A percentile compares a stretch with the other conserved stretches of the same genome.
phyloP scores from a whole-genome alignment of 495 filamentous ascomycete species.

The Penicillium daleae region DNA sequence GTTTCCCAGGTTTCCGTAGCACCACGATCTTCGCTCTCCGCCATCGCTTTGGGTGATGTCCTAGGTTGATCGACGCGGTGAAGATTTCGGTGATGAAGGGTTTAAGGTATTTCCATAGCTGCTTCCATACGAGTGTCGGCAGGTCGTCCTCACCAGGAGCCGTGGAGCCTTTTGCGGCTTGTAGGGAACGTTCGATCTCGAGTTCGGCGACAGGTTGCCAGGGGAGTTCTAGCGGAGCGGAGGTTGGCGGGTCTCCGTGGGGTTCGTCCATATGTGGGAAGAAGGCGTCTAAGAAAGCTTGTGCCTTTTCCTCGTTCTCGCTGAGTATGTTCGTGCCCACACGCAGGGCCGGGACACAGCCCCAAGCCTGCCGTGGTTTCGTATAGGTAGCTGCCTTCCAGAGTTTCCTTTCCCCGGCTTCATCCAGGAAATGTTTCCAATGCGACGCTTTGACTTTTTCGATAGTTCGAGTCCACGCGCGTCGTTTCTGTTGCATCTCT shows the following conservation, averaged over 20 bases:
- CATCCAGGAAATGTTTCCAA: constrained; percentile 20
- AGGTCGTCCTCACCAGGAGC: constrained; percentile 32
- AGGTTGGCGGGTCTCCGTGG: neutral
- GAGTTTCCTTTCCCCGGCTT: constrained; percentile 20
- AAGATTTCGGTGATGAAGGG: constrained; percentile 23
- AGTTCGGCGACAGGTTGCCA: constrained; percentile 30
- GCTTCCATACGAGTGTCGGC: constrained; percentile 28
- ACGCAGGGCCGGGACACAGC: constrained; percentile 19
- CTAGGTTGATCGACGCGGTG: constrained; percentile 21
- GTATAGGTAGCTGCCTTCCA: constrained; percentile 32
- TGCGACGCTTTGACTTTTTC: constrained; percentile 15
- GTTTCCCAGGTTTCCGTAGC: constrained; percentile 29
- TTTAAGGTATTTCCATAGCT: constrained; percentile 24
- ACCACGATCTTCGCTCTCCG: constrained; percentile 29
- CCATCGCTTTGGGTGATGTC: constrained; percentile 27
- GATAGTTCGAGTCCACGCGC: constrained; percentile 16
- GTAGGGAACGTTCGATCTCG: constrained; percentile 28
- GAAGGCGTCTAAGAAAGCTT: constrained; percentile 31
- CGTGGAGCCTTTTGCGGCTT: constrained; percentile 23
- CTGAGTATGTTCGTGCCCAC: constrained; percentile 12
- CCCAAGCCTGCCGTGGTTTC: constrained; percentile 26
- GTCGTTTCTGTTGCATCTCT: constrained; percentile 22
- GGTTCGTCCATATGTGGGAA: constrained; percentile 30
- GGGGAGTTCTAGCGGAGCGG: constrained; percentile 11
- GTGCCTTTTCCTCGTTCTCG: constrained; percentile 30